Conservation (phyloP, 1,284 basidiomycete species). For the Heimioporus retisporus region DNA sequence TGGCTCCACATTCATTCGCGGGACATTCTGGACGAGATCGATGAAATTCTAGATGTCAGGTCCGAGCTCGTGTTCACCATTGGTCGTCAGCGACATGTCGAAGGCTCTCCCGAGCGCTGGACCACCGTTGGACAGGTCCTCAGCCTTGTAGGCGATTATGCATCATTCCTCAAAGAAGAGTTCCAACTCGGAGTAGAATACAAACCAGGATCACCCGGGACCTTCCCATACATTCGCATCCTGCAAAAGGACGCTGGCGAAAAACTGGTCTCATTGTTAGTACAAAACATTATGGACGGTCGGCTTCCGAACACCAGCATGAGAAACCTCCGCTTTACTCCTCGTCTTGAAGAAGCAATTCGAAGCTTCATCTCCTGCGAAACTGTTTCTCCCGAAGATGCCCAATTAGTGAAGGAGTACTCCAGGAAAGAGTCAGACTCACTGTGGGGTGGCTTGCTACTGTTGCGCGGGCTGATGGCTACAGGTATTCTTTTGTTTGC, state of each 20-base stretch:
- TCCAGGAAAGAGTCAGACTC: constrained; percentile 12
- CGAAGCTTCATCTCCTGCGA: constrained; percentile 31
- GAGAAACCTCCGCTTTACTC: constrained; percentile 17
- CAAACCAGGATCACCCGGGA: constrained; percentile 7
- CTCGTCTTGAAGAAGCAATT: constrained; percentile 24
- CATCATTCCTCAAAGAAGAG: too few relatives aligned
- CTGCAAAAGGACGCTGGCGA: constrained; percentile 32
- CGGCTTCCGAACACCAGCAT: constrained; percentile 27
- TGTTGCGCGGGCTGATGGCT: constrained; percentile 54
- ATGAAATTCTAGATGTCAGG: too few relatives aligned
- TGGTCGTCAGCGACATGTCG: too few relatives aligned
- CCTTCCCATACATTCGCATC: constrained; percentile 46
- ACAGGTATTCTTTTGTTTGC: constrained; percentile 43
- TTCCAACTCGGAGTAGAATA: background rate
- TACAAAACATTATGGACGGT: constrained; percentile 38
- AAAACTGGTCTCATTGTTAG: constrained; percentile 29
- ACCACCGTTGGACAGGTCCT: too few relatives aligned
- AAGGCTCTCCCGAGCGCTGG: too few relatives aligned
- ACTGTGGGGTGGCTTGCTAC: constrained; percentile 47
- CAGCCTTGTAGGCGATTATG: too few relatives aligned
- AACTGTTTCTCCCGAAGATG: constrained; percentile 26
- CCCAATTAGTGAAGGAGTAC: constrained; percentile 21
- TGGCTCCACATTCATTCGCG: constrained; percentile 25
- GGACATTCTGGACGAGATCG: too few relatives aligned
- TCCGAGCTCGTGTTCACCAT: too few relatives aligned